phyloP scores from a whole-genome alignment of 2,329 filamentous ascomycete species.

The Fusarium abutilonis region DNA sequence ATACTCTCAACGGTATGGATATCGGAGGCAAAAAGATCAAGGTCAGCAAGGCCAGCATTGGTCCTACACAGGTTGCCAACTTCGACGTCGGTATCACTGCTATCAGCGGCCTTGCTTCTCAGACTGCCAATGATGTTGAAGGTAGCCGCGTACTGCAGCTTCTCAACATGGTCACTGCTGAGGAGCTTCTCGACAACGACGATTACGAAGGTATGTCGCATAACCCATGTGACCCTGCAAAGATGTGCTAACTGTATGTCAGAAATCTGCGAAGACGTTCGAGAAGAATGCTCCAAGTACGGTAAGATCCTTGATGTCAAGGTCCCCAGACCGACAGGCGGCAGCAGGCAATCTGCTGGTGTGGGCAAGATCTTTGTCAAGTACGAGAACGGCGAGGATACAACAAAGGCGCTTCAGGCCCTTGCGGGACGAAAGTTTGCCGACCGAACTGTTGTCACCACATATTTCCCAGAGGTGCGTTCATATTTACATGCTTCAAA shows the following conservation, averaged over 20 bases:
- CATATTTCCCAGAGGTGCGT: conserved; percentile 90
- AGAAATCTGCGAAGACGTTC: conserved; percentile 98
- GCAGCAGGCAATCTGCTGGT: conserved; percentile 83
- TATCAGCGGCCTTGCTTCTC: conserved; percentile 97
- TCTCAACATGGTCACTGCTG: conserved; percentile 97
- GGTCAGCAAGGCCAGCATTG: conserved; percentile 89
- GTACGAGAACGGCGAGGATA: conserved; percentile 80
- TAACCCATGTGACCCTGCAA: neutral
- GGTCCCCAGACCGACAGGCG: conserved; percentile 86
- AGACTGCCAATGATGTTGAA: conserved; percentile 80
- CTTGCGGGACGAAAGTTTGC: conserved; percentile 96
- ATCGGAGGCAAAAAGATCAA: conserved; percentile 87
- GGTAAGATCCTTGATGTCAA: conserved; percentile 89
- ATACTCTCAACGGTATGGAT: conserved; percentile 92
- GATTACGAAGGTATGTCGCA: conserved; percentile 84
- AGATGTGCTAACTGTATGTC: conserved; percentile 49
- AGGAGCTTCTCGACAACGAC: conserved; percentile 92
- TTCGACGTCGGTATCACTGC: conserved; percentile 96
- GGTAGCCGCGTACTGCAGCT: conserved; percentile 87
- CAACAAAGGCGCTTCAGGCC: conserved; percentile 86
- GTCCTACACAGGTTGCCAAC: conserved; percentile 89
- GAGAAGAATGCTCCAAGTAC: conserved; percentile 92
- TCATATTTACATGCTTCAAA: neutral
- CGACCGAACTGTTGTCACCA: conserved; percentile 94
- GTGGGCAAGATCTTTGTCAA: conserved; percentile 99